Evolutionary conservation across 495 filamentous ascomycete genomes (phyloP), one percentile per base, ranked within the genome.

Genomic region (Penicillium macrosclerotiorum): DNA sequence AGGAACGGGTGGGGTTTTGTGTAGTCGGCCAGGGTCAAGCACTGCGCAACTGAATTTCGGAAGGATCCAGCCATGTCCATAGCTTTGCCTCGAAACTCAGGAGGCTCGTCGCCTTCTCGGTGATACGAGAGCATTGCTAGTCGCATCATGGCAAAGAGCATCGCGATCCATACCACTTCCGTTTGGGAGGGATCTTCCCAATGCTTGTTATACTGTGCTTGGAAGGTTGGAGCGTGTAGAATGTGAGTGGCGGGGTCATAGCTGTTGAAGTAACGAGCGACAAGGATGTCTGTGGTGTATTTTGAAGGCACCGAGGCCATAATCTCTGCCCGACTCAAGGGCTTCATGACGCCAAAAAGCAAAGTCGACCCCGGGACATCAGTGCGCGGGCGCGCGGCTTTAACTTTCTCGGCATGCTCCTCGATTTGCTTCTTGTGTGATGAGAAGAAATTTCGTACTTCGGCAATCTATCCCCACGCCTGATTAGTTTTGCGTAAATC

Each of bases 41-140:
- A 95, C 63, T 96, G 88, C 31, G 92, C 89, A 5, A 92, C 90
- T 30, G 88, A 79, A 45, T 82, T 67, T 37, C 90, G 80, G 62
- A 91, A 97, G 42, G 82, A 82, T 23, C 80, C 78, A 12, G 90
- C 89, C 69, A 94, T 78, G 45, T 92, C 85, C 26, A 88, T 62
- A 3, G 85, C 77, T 63, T 85, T 83, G 42, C 71, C 79, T 36
- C 73, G 67, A 56, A 79, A 95, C 62, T 96, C 90, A 0, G 87
- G 82, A 20, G 92, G 93, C 60, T 95, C 92, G 57, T 97, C 93
- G 12, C 89, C 89, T 49, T 93, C 87, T 42, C 84, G 82, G 60
- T 87, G 76, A 62, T 96, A 97, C 30, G 92, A 95, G 39, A 94
- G 78, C 81, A 96, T 85, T 2, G 94, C 88, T 18, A 97, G 69